Evolutionary conservation across 1,284 basidiomycete species (phyloP).

Genomic region (Laetiporus sulphureus): DNA sequence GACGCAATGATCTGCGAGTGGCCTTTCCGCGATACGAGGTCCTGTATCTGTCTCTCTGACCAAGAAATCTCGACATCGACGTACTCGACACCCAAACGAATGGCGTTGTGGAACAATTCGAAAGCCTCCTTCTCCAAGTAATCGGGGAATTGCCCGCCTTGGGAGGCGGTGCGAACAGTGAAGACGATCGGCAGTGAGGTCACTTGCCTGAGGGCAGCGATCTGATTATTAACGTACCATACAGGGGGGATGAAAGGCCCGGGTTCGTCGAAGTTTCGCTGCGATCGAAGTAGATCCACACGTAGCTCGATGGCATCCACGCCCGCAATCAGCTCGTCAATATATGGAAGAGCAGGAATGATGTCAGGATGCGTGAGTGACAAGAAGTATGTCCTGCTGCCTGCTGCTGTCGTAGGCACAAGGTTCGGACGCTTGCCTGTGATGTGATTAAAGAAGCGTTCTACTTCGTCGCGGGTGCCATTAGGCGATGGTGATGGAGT

Average conservation of each 20-base stretch:
- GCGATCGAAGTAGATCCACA: slow-evolving; percentile 79
- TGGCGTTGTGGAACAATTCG: slow-evolving; percentile 72
- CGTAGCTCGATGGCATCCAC: slow-evolving; percentile 92
- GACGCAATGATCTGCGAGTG: slow-evolving; percentile 83
- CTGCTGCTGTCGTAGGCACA: slow-evolving; percentile 48
- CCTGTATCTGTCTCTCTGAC: slow-evolving; percentile 55
- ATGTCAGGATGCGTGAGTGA: slow-evolving; percentile 91
- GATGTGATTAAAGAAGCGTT: slow-evolving; percentile 86
- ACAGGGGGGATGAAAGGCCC: slow-evolving; percentile 59
- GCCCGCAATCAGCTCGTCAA: slow-evolving; percentile 76
- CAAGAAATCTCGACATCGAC: slow-evolving; percentile 88
- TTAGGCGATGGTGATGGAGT: slow-evolving; percentile 11
- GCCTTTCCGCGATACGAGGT: slow-evolving; percentile 62
- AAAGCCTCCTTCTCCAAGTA: slow-evolving; percentile 68
- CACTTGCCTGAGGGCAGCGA: slow-evolving; percentile 73
- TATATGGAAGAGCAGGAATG: slow-evolving; percentile 58
- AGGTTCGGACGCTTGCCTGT: slow-evolving; percentile 71
- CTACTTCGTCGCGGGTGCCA: slow-evolving; percentile 41
- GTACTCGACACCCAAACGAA: slow-evolving; percentile 88
- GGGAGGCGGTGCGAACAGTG: slow-evolving; percentile 83
- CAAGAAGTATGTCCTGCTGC: slow-evolving; percentile 82
- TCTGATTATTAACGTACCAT: slow-evolving; percentile 76
- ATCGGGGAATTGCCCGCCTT: slow-evolving; percentile 93
- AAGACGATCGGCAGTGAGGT: slow-evolving; percentile 87
- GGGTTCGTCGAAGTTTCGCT: slow-evolving; percentile 36